These are phyloP conservation scores for Magnusiomyces fungicola DNA, from an alignment of 1,139 yeast genomes.

Conservation along the genomic window DNA sequence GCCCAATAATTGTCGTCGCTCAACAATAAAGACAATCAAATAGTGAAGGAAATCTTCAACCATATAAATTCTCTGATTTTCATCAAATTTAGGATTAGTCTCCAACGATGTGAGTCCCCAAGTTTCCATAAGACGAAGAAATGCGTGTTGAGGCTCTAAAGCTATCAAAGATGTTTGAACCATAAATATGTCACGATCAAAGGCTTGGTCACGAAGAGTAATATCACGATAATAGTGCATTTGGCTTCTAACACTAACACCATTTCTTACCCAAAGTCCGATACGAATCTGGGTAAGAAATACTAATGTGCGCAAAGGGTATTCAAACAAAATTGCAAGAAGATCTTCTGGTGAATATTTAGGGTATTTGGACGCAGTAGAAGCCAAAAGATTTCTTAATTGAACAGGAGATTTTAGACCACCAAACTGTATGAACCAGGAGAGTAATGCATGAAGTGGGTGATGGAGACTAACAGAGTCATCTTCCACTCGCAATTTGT, in stretches of 20 bases:
- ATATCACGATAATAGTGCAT: constrained; percentile 71
- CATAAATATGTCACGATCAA: constrained; percentile 64
- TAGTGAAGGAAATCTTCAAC: constrained; percentile 74
- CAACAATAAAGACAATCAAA: constrained; percentile 62
- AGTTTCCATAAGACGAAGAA: constrained; percentile 55
- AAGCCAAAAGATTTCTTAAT: constrained; percentile 24
- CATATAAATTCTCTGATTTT: constrained; percentile 43
- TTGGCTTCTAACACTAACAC: constrained; percentile 70
- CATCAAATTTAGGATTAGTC: constrained; percentile 36
- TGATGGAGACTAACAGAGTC: constrained; percentile 66
- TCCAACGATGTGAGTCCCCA: constrained; percentile 57
- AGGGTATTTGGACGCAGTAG: constrained; percentile 9
- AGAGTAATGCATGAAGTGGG: constrained; percentile 67
- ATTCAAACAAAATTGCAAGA: constrained; percentile 48
- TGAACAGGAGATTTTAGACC: constrained; percentile 29
- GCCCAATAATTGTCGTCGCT: constrained; percentile 53
- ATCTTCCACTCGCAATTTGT: constrained; percentile 31
- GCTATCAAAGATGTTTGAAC: constrained; percentile 58
- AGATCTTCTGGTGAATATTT: constrained; percentile 16
- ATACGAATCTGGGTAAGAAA: constrained; percentile 65
- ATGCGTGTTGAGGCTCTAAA: constrained; percentile 50
- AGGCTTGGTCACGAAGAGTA: constrained; percentile 81
- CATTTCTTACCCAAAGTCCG: constrained; percentile 90
- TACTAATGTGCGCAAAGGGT: constrained; percentile 70
- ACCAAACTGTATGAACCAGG: constrained; percentile 60